Evolutionary conservation across 2,329 filamentous ascomycete genomes (phyloP).

Genomic region (Colletotrichum euphorbiae): DNA sequence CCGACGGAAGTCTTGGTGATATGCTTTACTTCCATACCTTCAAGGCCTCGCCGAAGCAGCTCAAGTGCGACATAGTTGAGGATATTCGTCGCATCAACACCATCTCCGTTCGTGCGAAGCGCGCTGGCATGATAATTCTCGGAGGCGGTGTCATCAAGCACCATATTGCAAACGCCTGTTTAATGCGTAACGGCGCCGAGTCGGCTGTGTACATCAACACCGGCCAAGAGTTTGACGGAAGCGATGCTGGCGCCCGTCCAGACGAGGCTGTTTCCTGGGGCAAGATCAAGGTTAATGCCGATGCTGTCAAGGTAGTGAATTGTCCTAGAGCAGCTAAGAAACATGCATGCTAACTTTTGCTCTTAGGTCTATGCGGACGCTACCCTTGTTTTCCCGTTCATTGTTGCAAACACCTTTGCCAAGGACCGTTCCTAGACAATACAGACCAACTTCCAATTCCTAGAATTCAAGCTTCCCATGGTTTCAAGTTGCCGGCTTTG

Average conservation of each 20-base stretch:
- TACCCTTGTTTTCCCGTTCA: constrained; percentile 73
- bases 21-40: constrained; percentile 99
- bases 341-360: constrained; percentile 1
- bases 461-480: background rate
- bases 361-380: constrained; percentile 72
- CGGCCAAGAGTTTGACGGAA: constrained; percentile 96
- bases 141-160: constrained; percentile 98
- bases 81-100: constrained; percentile 96
- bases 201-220: constrained; percentile 98
- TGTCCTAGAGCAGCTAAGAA: background rate
- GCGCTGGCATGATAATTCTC: constrained; percentile 94
- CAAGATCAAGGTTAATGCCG: constrained; percentile 91
- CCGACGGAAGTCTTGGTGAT: constrained; percentile 93
- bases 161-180: constrained; percentile 95
- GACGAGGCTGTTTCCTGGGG: constrained; percentile 99
- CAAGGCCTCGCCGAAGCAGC: constrained; percentile 83
- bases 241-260: constrained; percentile 92
- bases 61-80: constrained; percentile 91
- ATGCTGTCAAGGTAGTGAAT: constrained; percentile 83
- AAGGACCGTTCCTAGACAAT: constrained; percentile 54
- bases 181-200: constrained; percentile 98
- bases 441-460: background rate
- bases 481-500: background rate
- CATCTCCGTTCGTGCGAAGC: constrained; percentile 85
- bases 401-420: constrained; percentile 75